Evolutionary conservation across 345 rosid species (phyloP).

Genomic region (Syzygium oleosum): DNA sequence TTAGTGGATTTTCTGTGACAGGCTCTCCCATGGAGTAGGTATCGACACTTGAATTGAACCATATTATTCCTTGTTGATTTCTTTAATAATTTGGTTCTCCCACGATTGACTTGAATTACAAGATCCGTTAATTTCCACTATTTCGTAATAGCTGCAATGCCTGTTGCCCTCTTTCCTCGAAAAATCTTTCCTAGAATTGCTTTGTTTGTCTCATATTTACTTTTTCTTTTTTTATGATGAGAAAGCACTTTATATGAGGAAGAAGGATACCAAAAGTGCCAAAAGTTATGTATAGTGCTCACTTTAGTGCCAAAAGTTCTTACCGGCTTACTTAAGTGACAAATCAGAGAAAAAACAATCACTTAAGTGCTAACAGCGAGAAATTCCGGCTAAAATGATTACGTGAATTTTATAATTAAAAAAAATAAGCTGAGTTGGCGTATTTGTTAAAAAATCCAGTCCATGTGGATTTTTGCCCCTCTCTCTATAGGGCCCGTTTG

Average conservation of each 20-base stretch:
- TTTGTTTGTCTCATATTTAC: neutral
- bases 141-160: neutral
- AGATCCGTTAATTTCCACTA: neutral
- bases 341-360: too few species aligned
- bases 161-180: neutral
- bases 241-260: neutral
- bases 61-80: neutral
- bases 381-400: too few species aligned
- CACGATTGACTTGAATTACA: neutral
- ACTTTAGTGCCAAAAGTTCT: too few species aligned
- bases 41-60: neutral
- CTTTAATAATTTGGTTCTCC: neutral
- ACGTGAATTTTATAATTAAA: too few species aligned
- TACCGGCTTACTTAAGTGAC: too few species aligned
- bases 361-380: too few species aligned
- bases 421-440: too few species aligned
- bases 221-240: neutral
- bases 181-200: neutral
- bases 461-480: too few species aligned
- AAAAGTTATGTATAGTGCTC: too few species aligned
- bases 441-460: too few species aligned
- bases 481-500: too few species aligned
- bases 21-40: neutral
- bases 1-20: fast-evolving
- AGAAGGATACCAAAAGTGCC: too few species aligned